Base-by-base conservation (phyloP, 73 alveolate genomes). In the Stentor coeruleus region DNA sequence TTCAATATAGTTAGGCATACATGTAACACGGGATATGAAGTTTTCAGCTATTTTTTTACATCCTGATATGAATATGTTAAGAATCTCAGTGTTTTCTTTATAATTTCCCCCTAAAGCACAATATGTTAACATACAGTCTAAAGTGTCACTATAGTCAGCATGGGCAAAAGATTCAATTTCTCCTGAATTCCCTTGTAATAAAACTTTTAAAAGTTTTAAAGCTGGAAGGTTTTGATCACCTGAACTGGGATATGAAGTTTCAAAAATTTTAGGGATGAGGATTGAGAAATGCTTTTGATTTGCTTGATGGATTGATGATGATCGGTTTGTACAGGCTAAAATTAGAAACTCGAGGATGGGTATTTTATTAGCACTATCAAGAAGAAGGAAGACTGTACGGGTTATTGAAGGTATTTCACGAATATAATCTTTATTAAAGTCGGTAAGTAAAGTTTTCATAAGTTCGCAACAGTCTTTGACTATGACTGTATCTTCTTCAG, bases 1-100 rank as follows among this genome's bases (percentile, higher is more conserved):
- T 66, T 66, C 37, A 20, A 66, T 31, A 33, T 66, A 66, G 2
- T 40, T 40, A 26, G 79, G 79, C 79, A 66, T 33, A 66, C 79
- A 66, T 28, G 79, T 66, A 20, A 66, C 37, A 28, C 37, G n/a
- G 11, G 79, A 66, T 26, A 66, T 20, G 33, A 66, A 20, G n/a
- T 20, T 31, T 66, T 66, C 37, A 31, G 2, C 11, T 66, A 66
- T 26, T 15, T 20, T 26, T 20, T 37, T 20, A 20, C n/a, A 66
- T 37, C 42, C 33, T 66, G 26, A 26, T 26, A 20, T 11, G 33
- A 66, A 1, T 26, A 1, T 40, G 33, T 33, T 11, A 26, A 20
- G 33, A 66, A 66, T 2, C 33, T 20, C n/a, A 26, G 33, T 20
- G 33, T 2, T 66, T 31, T 66, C 37, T 33, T 66, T 40, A 66